phyloP scores from a whole-genome alignment of 345 rosid genomes.

The Ceriops zippeliana region DNA sequence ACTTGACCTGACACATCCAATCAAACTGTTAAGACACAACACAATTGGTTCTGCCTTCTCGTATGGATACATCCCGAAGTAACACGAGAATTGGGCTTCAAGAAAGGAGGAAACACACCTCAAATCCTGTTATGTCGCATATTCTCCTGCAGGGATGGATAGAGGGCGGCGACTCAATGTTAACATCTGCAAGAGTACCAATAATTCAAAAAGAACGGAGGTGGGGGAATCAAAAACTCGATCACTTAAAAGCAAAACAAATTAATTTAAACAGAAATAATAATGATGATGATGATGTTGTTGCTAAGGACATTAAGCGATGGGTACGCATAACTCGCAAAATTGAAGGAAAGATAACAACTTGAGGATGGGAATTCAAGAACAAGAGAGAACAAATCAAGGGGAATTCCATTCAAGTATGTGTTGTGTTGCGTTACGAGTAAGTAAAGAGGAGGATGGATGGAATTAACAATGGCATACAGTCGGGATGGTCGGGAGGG shows the following conservation, averaged over 20 bases:
- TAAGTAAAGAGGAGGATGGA: no score
- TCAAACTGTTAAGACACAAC: no score
- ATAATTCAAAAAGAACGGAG: background rate
- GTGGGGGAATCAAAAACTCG: background rate
- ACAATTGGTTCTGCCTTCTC: no score
- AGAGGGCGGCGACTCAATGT: constrained; percentile 86
- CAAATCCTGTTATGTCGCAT: constrained; percentile 83
- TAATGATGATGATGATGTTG: background rate
- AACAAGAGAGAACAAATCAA: no score
- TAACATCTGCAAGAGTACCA: constrained; percentile 50
- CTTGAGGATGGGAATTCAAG: no score
- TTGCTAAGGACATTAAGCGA: background rate
- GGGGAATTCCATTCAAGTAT: no score
- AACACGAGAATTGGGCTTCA: background rate
- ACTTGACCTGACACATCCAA: no score
- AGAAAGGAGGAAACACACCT: constrained; percentile 40
- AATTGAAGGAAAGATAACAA: no score
- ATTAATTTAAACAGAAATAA: background rate
- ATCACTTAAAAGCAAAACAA: background rate
- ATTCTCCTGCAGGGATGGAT: constrained; percentile 76
- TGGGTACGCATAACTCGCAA: no score
- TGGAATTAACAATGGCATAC: constrained; percentile 23
- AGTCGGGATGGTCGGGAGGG: constrained; percentile 60
- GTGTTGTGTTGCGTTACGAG: no score
- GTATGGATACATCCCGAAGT: no score